A percentile compares a stretch with the other conserved stretches of the same genome.
phyloP scores from a whole-genome alignment of 345 rosid genomes.

The Sonneratia caseolaris region DNA sequence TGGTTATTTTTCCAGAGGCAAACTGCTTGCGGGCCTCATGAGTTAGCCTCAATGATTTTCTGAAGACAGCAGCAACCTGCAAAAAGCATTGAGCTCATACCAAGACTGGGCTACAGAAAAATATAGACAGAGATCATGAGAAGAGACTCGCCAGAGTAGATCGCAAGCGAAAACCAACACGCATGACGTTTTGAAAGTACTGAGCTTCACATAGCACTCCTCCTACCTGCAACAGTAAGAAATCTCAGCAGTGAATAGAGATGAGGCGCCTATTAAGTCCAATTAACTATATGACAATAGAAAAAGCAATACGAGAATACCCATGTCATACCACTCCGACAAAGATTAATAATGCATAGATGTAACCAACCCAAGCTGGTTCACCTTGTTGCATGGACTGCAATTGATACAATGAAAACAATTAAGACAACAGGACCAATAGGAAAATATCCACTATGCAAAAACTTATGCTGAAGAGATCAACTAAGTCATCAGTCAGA shows the following conservation, averaged over 20 bases:
- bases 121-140: not conserved
- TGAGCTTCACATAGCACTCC: conserved; percentile 96
- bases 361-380: conserved; percentile 89
- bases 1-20: conserved; percentile 90
- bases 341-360: conserved; percentile 84
- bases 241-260: not conserved
- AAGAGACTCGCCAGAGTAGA: conserved; percentile 64
- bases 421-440: conserved; percentile 8
- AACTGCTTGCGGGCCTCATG: conserved; percentile 79
- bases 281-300: not conserved
- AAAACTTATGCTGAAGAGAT: not conserved
- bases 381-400: conserved; percentile 98
- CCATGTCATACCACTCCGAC: conserved; percentile 78
- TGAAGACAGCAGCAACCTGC: conserved; percentile 95
- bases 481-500: not conserved
- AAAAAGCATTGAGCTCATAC: conserved; percentile 4
- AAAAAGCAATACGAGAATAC: not conserved
- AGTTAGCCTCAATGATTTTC: conserved; percentile 86
- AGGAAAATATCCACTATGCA: not conserved
- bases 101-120: not conserved
- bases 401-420: conserved; percentile 20
- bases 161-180: conserved; percentile 88
- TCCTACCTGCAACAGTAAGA: conserved; percentile 49
- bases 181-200: conserved; percentile 98
- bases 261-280: not conserved